Conservation (phyloP, 2,329 filamentous ascomycete genomes). For the Dendryphion nanum region DNA sequence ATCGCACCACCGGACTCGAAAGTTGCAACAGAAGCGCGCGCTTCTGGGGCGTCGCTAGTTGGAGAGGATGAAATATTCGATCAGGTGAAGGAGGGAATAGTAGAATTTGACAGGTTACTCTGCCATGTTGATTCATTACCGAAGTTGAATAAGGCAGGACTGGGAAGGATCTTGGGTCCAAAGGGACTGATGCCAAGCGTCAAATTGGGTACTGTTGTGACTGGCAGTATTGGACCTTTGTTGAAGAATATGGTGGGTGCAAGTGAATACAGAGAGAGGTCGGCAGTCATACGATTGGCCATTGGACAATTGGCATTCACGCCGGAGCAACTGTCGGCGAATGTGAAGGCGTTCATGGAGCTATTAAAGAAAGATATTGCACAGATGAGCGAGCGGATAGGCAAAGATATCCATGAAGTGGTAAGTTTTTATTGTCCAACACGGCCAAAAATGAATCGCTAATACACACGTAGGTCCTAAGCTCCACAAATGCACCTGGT, state of each 20-base stretch:
- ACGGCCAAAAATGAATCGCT: slow-evolving; percentile 12
- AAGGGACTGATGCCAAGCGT: slow-evolving; percentile 87
- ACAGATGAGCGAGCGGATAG: slow-evolving; percentile 60
- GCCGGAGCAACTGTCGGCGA: slow-evolving; percentile 79
- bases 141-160: slow-evolving; percentile 75
- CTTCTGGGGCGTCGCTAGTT: slow-evolving; percentile 76
- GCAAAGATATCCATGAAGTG: slow-evolving; percentile 72
- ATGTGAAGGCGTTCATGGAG: slow-evolving; percentile 75
- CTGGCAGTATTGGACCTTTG: slow-evolving; percentile 68
- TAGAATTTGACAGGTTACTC: slow-evolving; percentile 86
- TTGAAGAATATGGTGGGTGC: slow-evolving; percentile 82
- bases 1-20: slow-evolving; percentile 81
- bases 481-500: slow-evolving; percentile 82
- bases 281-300: slow-evolving; percentile 83
- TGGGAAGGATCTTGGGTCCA: slow-evolving; percentile 83
- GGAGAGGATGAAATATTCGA: slow-evolving; percentile 87
- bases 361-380: slow-evolving; percentile 76
- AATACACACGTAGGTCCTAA: slow-evolving; percentile 64
- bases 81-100: slow-evolving; percentile 69
- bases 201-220: slow-evolving; percentile 86
- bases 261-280: slow-evolving; percentile 80
- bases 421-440: slow-evolving; percentile 43
- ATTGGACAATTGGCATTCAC: slow-evolving; percentile 88
- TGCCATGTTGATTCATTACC: slow-evolving; percentile 77
- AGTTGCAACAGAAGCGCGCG: slow-evolving; percentile 69